Percentiles rank a stretch among this genome's conserved stretches.
These are phyloP conservation scores for Clonostachys rosea DNA, from an alignment of 2,329 filamentous ascomycete species.

Conservation along the genomic window DNA sequence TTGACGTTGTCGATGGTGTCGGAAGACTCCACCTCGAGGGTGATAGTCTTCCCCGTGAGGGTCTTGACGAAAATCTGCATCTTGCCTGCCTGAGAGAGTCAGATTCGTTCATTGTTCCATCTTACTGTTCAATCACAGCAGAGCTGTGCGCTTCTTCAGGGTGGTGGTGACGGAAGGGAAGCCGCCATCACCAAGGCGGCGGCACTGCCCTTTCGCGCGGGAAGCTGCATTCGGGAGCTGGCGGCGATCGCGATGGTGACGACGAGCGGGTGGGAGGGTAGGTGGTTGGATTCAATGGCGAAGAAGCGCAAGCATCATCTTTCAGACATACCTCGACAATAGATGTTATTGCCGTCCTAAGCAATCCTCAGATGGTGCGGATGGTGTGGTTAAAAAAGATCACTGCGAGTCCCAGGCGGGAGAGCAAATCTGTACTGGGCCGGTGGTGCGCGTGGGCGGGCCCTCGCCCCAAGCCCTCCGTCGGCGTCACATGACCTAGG, in stretches of 20 bases:
- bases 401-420: background rate
- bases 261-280: constrained; percentile 20
- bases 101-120: too few relatives aligned
- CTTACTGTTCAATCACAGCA: too few relatives aligned
- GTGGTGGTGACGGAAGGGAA: background rate
- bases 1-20: constrained; percentile 99
- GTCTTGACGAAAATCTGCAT: constrained; percentile 78
- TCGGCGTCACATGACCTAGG: background rate
- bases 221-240: too few relatives aligned
- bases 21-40: constrained; percentile 99
- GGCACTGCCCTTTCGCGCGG: constrained; percentile 6
- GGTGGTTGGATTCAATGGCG: constrained; percentile 3
- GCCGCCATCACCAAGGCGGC: constrained; percentile 14
- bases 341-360: constrained; percentile 55
- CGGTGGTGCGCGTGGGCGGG: background rate
- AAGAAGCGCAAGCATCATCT: constrained; percentile 22
- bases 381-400: constrained; percentile 15
- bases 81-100: constrained; percentile 41
- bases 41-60: constrained; percentile 99
- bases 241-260: constrained; percentile 9
- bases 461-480: too few relatives aligned
- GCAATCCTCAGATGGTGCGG: constrained; percentile 51
- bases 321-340: constrained; percentile 61
- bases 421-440: constrained; percentile 1
- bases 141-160: too few relatives aligned